phyloP scores from a whole-genome alignment of 2,329 filamentous ascomycete genomes.

The Tothia fuscella region DNA sequence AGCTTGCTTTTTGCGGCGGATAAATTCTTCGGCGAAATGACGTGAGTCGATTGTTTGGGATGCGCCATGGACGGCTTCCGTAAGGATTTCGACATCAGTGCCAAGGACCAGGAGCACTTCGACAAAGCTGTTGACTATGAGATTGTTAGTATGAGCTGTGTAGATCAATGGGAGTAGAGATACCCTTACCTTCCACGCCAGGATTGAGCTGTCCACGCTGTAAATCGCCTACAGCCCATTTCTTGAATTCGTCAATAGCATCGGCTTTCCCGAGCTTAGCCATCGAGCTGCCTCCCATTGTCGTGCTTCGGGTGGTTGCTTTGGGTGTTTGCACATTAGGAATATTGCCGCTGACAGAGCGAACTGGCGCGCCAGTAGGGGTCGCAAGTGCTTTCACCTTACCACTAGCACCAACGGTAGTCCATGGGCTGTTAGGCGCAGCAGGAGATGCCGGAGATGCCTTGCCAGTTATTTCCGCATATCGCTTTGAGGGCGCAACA shows the following conservation, averaged over 20 bases:
- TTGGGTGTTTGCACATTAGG: slow-evolving; percentile 35
- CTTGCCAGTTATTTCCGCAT: slow-evolving; percentile 89
- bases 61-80: slow-evolving; percentile 77
- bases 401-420: slow-evolving; percentile 85
- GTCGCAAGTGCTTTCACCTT: slow-evolving; percentile 69
- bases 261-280: slow-evolving; percentile 34
- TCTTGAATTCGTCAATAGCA: slow-evolving; percentile 85
- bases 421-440: slow-evolving; percentile 60
- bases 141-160: slow-evolving; percentile 14
- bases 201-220: slow-evolving; percentile 54
- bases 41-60: slow-evolving; percentile 84
- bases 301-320: slow-evolving; percentile 36
- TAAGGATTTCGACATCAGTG: slow-evolving; percentile 67
- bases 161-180: slow-evolving; percentile 1
- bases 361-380: slow-evolving; percentile 32
- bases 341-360: slow-evolving; percentile 34
- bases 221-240: slow-evolving; percentile 77
- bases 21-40: slow-evolving; percentile 88
- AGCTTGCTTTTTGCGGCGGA: slow-evolving; percentile 82
- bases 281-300: slow-evolving; percentile 27
- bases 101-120: slow-evolving; percentile 64
- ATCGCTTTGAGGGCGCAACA: slow-evolving; percentile 54
- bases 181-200: slow-evolving; percentile 51
- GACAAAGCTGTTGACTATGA: slow-evolving; percentile 60
- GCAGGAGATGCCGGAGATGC: slow-evolving; percentile 31